Evolutionary conservation across 2,329 filamentous ascomycete genomes (phyloP), one percentile per base, ranked within the genome.

Genomic region (Fusarium anthophilum): DNA sequence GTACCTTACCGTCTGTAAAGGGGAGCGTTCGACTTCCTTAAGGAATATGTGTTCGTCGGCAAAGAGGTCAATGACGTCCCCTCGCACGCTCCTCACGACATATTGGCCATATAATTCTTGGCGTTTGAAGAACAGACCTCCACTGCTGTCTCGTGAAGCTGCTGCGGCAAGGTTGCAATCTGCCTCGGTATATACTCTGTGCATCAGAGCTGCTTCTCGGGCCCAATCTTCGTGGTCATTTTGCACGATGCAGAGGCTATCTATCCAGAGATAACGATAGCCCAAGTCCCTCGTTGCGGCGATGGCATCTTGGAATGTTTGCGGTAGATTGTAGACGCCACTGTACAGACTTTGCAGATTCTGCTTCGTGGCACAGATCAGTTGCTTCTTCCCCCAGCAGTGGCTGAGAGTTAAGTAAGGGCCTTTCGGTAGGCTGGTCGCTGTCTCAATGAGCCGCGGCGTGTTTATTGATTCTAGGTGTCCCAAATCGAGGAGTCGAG

Each of bases 391-490:
- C 3, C 48, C 22, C 30, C 30, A 24, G 20, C 48, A 51, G 15
- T 51, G 11, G 2, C 48, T 24, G 15, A 24, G 28, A 0, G 48
- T 32, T 7, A 24, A 5, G 15, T 35, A 20, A 24, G 8, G 30
- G 8, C 15, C 8, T 24, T 7, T 0, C 3, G 22, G 11, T 3
- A 2, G 1, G 3, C 7, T 35, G 1, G 3, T 18, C 3, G 30
- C 30, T 24, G 30, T 51, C 48, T 32, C 30, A 18, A 35, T 51
- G 11, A 51, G 22, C 22, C 48, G 15, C 1, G 30, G 48, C 22
- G 17, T n/a, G 15, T 7, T 51, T 24, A 3, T 35, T 0, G 22
- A 20, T n/a, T 24, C 15, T 0, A 8, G 22, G 15, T 18, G 10
- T 18, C 30, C 48, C 12, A 35, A 14, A 51, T 51, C 30, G 3